Conservation (phyloP, 1,284 basidiomycete species). For the Malassezia cuniculi region DNA sequence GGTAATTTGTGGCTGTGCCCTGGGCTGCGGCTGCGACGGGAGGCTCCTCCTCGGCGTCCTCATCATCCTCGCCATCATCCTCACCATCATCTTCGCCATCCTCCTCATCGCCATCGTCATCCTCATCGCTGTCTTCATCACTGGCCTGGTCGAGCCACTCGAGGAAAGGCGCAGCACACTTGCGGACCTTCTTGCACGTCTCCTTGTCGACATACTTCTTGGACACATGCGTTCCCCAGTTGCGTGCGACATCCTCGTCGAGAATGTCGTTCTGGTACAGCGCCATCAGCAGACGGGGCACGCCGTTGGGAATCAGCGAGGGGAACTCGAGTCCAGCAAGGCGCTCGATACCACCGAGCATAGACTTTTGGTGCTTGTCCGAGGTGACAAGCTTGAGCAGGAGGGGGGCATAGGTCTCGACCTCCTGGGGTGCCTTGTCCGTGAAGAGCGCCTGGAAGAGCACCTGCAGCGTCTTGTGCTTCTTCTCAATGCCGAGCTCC, state of each 20-base stretch:
- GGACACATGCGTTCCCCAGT: conserved; percentile 94
- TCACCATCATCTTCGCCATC: conserved; percentile 17
- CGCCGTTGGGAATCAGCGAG: conserved; percentile 44
- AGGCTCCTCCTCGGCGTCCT: conserved; percentile 5
- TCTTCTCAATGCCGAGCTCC: conserved; percentile 83
- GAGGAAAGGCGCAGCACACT: conserved; percentile 87
- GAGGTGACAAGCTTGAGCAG: conserved; percentile 57
- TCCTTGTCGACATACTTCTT: conserved; percentile 95
- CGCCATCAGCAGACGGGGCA: conserved; percentile 87
- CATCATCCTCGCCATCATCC: neutral
- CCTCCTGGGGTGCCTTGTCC: conserved; percentile 60
- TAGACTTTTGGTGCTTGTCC: conserved; percentile 89
- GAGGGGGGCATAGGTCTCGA: conserved; percentile 61
- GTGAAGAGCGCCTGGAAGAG: conserved; percentile 80
- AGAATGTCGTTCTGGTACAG: conserved; percentile 86
- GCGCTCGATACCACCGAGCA: conserved; percentile 53
- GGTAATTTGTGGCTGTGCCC: conserved; percentile 15
- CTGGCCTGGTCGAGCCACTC: conserved; percentile 44
- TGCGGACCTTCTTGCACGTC: conserved; percentile 83
- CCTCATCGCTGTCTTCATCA: conserved; percentile 36
- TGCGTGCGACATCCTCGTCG: conserved; percentile 75
- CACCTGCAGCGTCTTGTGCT: conserved; percentile 79
- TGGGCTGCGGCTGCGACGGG: conserved; percentile 14
- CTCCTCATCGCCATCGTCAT: conserved; percentile 28
- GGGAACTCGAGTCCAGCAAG: conserved; percentile 37